Conservation (phyloP, 805 yeast genomes). For the Wickerhamomyces canadensis region DNA sequence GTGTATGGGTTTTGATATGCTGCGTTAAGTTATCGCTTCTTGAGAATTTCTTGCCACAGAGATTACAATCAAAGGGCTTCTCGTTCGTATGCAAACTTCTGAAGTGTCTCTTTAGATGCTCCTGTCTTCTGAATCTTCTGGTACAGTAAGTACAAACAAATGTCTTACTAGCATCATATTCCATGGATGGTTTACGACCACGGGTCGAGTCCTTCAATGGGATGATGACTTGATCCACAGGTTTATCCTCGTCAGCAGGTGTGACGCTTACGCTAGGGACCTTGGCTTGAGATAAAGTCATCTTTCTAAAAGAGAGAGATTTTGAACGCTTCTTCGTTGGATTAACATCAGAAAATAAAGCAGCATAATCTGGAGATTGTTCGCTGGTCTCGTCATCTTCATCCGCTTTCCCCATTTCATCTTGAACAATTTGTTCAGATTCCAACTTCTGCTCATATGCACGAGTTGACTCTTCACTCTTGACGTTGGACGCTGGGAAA, state of each 20-base stretch:
- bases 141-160: conserved; percentile 61
- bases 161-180: conserved; percentile 50
- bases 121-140: conserved; percentile 67
- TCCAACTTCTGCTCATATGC: too few relatives aligned
- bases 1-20: conserved; percentile 53
- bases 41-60: conserved; percentile 60
- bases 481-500: too few relatives aligned
- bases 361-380: conserved; percentile 26
- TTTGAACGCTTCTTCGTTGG: conserved; percentile 16
- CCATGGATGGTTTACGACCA: conserved; percentile 60
- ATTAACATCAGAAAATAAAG: conserved; percentile 23
- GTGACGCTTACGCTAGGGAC: neutral
- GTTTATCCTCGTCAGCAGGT: neutral
- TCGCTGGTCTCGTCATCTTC: conserved; percentile 1
- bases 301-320: conserved; percentile 12
- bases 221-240: conserved; percentile 1
- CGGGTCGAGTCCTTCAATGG: conserved; percentile 36
- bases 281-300: conserved; percentile 1
- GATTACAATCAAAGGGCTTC: conserved; percentile 59
- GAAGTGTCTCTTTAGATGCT: conserved; percentile 70
- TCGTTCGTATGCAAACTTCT: conserved; percentile 69
- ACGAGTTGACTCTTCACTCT: too few relatives aligned
- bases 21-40: conserved; percentile 63
- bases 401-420: neutral
- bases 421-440: neutral